Percentiles rank a stretch among this genome's conserved stretches.
phyloP scores from a whole-genome alignment of 345 rosid genomes.

The Salix udensis region DNA sequence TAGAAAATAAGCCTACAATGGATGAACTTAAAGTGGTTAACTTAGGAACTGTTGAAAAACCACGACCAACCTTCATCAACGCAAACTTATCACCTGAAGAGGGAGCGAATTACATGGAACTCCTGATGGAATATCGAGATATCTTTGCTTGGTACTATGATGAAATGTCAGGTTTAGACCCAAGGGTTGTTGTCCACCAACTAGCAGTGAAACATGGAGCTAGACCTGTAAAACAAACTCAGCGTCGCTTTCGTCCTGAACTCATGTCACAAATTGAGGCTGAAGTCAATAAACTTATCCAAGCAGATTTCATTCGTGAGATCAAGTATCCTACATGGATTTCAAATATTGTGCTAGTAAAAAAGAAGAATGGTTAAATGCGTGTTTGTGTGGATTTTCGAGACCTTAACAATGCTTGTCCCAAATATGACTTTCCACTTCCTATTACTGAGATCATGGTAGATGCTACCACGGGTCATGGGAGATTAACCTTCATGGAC shows the following conservation, averaged over 20 bases:
- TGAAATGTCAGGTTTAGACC: background rate
- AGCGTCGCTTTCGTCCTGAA: no score
- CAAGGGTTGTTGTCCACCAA: background rate
- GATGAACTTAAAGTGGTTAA: slow-evolving; percentile 6
- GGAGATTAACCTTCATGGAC: background rate
- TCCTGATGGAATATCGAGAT: background rate
- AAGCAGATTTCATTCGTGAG: no score
- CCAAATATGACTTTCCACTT: background rate
- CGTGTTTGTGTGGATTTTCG: no score
- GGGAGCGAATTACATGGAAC: background rate
- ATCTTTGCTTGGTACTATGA: background rate
- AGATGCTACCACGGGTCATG: no score
- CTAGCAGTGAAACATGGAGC: no score
- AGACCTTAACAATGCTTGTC: no score
- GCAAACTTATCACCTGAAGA: background rate
- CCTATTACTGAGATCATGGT: background rate
- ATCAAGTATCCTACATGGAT: no score
- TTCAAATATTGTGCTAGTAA: no score
- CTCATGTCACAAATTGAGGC: no score
- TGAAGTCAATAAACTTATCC: no score
- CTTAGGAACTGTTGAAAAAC: background rate
- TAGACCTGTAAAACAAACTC: no score
- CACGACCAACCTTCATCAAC: background rate
- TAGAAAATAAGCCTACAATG: background rate
- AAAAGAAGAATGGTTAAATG: no score